A percentile compares a stretch with the other conserved stretches of the same genome.
phyloP scores from a whole-genome alignment of 2,329 filamentous ascomycete genomes.

The Arthrobotrys musiformis region DNA sequence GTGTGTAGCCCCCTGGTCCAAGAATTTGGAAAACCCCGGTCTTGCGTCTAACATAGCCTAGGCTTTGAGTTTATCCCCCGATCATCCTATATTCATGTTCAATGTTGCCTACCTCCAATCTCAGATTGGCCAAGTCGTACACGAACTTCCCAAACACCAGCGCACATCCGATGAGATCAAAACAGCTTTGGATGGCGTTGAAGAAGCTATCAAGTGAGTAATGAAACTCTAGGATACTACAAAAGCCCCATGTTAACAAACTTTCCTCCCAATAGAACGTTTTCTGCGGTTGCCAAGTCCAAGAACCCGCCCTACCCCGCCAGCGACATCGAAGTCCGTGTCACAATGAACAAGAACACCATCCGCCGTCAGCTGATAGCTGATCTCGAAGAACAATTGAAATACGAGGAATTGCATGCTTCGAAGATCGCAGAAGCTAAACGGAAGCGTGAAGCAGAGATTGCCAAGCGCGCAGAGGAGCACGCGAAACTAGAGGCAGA shows the following conservation, averaged over 20 bases:
- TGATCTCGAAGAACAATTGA: constrained; percentile 82
- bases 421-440: constrained; percentile 84
- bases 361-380: constrained; percentile 91
- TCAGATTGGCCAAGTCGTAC: constrained; percentile 84
- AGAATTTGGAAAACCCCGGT: not conserved
- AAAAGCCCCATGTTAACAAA: not conserved
- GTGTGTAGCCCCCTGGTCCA: constrained; percentile 62
- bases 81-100: constrained; percentile 92
- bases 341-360: constrained; percentile 96
- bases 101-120: constrained; percentile 98
- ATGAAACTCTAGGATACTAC: not conserved
- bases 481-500: constrained; percentile 72
- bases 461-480: constrained; percentile 77
- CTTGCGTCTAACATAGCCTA: constrained; percentile 61
- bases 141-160: constrained; percentile 77
- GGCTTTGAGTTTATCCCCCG: constrained; percentile 80
- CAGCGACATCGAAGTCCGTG: constrained; percentile 89
- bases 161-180: constrained; percentile 83
- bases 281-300: constrained; percentile 70
- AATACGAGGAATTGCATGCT: constrained; percentile 93
- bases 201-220: constrained; percentile 78
- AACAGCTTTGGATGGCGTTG: constrained; percentile 80
- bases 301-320: constrained; percentile 86
- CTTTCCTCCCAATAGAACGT: constrained; percentile 62
- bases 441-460: constrained; percentile 81